Evolutionary conservation across 495 filamentous ascomycete genomes (phyloP), one percentile per base, ranked within the genome.

Genomic region (Podospora conica): DNA sequence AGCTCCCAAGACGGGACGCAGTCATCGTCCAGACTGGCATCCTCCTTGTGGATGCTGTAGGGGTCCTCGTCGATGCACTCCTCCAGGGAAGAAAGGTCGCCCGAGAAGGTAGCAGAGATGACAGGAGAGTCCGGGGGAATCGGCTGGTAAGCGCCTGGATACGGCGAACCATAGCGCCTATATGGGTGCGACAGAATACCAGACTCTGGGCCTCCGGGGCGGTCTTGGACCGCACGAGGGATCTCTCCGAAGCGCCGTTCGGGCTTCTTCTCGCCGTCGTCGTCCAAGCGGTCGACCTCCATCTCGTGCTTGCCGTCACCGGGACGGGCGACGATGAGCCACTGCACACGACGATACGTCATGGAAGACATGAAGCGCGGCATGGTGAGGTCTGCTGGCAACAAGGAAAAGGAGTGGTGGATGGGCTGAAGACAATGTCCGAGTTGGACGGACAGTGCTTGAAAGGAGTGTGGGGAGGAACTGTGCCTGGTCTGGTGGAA

Each of bases 181-280:
- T 63, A 68, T 9, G 66, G 66, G 3, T 21, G 29, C 18, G 23
- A 21, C 11, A 64, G 55, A 29, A 64, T 53, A 12, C 66, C 61
- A 22, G 22, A 23, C n/a, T 55, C 55, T 0, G 33, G 61, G 10
- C 60, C 61, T 21, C n/a, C 29, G 4, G 24, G 54, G 11, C 3
- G 9, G 22, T 58, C 33, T 20, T 15, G 22, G 40, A 61, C 28
- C 11, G 65, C 58, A 5, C 59, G 40, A n/a, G 65, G 58, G 8
- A 66, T n/a, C 15, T 40, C 65, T 18, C 65, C 65, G 25, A 63
- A 67, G 21, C 25, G 65, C 18, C 65, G 53, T 25, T 60, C 66
- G 15, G 58, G 20, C 21, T 58, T 23, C 20, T n/a, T 28, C 24
- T 55, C 25, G 8, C 55, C 54, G 11, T 48, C 40, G 15, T 48